These are phyloP conservation scores for Tetrahymena thermophila DNA, from an alignment of 73 alveolate species.

Conservation along the genomic window DNA sequence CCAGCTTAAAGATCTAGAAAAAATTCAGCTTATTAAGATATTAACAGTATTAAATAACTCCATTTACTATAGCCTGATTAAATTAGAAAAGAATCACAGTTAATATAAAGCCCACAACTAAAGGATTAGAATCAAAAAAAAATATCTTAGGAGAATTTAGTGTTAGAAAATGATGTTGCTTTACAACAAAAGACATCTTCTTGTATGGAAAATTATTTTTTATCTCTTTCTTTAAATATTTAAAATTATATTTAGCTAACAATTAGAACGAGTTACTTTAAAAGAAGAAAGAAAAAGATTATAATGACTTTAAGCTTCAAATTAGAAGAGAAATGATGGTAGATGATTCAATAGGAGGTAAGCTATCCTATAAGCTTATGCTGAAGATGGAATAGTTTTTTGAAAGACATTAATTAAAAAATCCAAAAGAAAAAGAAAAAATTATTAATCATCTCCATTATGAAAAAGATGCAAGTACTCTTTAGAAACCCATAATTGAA, in stretches of 20 bases:
- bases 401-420: neutral
- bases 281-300: neutral
- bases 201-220: neutral
- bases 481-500: neutral
- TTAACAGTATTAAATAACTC: neutral
- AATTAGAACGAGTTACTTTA: neutral
- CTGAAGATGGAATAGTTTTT: neutral
- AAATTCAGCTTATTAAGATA: neutral
- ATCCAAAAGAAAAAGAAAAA: neutral
- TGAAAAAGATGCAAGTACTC: neutral
- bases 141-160: neutral
- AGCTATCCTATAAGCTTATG: neutral
- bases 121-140: neutral
- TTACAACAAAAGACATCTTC: neutral
- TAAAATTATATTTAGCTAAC: neutral
- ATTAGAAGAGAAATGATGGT: conserved; percentile 1
- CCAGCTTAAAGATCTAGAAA: neutral
- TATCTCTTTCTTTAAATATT: too few species aligned
- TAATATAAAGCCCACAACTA: neutral
- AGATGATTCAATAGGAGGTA: neutral
- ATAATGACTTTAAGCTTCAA: neutral
- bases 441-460: neutral
- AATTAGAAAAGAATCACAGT: neutral
- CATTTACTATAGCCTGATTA: neutral
- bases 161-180: neutral